Base-by-base conservation (phyloP, 345 rosid genomes). In the Gossypium sturtianum region DNA sequence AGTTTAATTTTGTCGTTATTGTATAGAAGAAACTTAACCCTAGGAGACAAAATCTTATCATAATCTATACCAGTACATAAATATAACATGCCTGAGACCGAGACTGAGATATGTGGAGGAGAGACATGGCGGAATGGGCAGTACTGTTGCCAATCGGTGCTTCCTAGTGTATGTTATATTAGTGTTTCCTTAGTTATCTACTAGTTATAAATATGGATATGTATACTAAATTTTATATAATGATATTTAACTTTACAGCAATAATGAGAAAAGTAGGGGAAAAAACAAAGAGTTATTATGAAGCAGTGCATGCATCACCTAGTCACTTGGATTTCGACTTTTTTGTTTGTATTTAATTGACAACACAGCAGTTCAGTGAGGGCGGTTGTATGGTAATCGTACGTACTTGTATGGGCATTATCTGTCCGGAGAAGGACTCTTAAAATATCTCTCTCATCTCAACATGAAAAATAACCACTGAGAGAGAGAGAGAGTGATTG, bases 11-110 rank as follows among this genome's bases (percentile, higher is more conserved):
- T 56, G 23, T 69, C 59, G 59, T 69, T 15, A 70, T 29, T 29
- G 23, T 52, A 57, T 27, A 23, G 23, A n/a, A 49, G 41, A 68
- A 25, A 69, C 4, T 22, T 6, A 69, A 29, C 10, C 17, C 15
- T 16, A 51, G 25, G 45, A 52, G 73, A 69, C 73, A 70, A 34
- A 45, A 70, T 70, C 60, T 52, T 70, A 70, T 70, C 73, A 52
- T 70, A 29, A 70, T 70, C 60, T 52, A 69, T 51, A 17, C 19
- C n/a, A n/a, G 58, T 7, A 53, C 22, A 34, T 34, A 34, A 5
- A 34, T 5, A 34, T 34, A 34, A 34, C 41, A 34, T 34, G 7
- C 7, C 41, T 34, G 41, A 34, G 41, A 34, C 10, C 7, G 27
- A 17, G 48, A 41, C 67, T 12, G 69, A 17, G 48, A 64, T 44